These are phyloP conservation scores for Rhizopogon roseolus DNA, from an alignment of 768 basidiomycete genomes.

Conservation along the genomic window DNA sequence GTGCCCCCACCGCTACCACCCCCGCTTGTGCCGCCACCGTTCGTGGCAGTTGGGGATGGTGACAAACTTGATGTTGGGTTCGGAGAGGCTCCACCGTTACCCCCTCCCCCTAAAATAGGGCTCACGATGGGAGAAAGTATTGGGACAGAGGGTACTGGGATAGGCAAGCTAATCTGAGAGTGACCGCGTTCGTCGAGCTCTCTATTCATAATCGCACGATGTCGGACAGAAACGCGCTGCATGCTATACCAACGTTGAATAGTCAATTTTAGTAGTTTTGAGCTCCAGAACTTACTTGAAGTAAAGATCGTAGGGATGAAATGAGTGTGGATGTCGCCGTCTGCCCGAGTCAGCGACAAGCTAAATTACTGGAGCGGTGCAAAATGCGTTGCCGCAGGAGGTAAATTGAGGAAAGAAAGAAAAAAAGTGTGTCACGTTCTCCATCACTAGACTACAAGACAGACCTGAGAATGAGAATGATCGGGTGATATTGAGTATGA, in stretches of 20 bases:
- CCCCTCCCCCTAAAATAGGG: conserved; percentile 27
- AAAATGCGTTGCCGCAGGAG: not conserved
- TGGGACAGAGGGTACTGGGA: conserved; percentile 37
- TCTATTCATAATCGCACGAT: conserved; percentile 8
- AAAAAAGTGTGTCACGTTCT: not conserved
- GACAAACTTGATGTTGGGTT: conserved; percentile 1
- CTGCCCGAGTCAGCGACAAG: conserved; percentile 9
- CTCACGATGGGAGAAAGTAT: conserved; percentile 32
- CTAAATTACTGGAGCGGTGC: not conserved
- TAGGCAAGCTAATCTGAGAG: conserved; percentile 31
- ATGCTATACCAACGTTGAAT: conserved; percentile 10
- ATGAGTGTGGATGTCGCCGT: conserved; percentile 17
- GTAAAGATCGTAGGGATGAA: conserved; percentile 16
- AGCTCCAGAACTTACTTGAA: not conserved
- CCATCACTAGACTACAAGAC: not conserved
- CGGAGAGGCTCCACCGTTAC: not conserved
- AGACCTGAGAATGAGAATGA: not conserved
- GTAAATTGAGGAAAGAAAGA: not conserved
- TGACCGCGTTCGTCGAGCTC: conserved; percentile 33
- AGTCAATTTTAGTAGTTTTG: conserved; percentile 1
- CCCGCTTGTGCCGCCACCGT: conserved; percentile 1
- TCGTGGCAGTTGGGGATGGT: conserved; percentile 1
- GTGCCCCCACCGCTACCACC: conserved; percentile 1
- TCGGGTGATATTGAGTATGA: not conserved
- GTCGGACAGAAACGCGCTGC: conserved; percentile 7